phyloP scores from a whole-genome alignment of 345 rosid species.

The Isatis tinctoria region DNA sequence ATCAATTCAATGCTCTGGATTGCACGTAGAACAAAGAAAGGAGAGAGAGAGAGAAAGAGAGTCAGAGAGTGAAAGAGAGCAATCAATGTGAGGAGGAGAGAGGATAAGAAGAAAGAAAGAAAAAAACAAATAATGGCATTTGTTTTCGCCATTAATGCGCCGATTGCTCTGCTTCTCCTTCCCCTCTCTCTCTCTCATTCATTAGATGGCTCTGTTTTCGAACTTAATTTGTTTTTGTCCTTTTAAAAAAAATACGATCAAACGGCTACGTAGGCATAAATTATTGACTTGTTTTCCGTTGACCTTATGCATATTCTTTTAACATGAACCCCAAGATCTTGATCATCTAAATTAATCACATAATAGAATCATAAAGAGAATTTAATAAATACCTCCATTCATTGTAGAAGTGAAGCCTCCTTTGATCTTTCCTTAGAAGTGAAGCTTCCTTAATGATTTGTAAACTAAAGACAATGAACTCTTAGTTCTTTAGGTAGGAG shows the following conservation, averaged over 20 bases:
- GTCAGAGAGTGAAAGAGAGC: constrained; percentile 29
- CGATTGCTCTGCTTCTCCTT: constrained; percentile 36
- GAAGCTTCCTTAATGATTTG: too few species aligned
- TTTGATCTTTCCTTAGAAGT: too few species aligned
- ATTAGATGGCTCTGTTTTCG: constrained; percentile 20
- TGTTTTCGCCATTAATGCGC: constrained; percentile 61
- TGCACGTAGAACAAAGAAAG: constrained; percentile 19
- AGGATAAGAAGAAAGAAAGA: constrained; percentile 39
- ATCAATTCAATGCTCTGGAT: constrained; percentile 33
- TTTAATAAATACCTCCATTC: too few species aligned
- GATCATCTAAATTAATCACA: too few species aligned
- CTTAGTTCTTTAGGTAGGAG: too few species aligned
- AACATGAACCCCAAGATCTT: too few species aligned
- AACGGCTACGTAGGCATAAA: neutral
- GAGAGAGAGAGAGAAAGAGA: neutral
- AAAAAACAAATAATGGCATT: constrained; percentile 46
- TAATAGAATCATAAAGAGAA: too few species aligned
- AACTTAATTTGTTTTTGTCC: neutral
- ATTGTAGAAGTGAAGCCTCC: too few species aligned
- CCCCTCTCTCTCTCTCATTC: constrained; percentile 21
- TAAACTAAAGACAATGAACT: too few species aligned
- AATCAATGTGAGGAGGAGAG: constrained; percentile 34
- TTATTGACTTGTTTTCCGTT: neutral
- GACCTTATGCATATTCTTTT: too few species aligned
- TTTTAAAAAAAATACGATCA: neutral